Base-by-base conservation (phyloP, 768 basidiomycete genomes). In the Artomyces pyxidatus region DNA sequence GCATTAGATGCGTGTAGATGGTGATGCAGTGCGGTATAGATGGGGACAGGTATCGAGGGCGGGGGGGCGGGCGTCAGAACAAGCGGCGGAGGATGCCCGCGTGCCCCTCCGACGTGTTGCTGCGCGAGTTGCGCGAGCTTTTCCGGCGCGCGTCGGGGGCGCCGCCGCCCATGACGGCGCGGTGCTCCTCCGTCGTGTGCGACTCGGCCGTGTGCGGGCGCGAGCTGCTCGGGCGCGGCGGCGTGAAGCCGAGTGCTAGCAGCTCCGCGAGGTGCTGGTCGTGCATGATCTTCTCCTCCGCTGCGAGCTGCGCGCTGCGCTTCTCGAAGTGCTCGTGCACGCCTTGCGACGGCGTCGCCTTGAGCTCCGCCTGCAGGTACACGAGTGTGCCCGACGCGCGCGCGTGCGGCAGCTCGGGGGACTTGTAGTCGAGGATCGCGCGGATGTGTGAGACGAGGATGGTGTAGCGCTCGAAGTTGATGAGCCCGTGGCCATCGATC, bases 401-500 rank as follows among this genome's bases (percentile, higher is more conserved):
- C 40, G 62, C 61, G 9, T 53, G 55, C 45, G 68, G 67, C 14
- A 70, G 50, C 45, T 66, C 60, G 8, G 71, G 66, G 2, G 68
- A 59, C 37, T 58, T 54, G 54, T 64, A 67, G 28, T 61, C 61
- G 6, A 63, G 45, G 7, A 70, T 53, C 23, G 65, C 64, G 39
- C 61, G 65, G 39, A 74, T 58, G 17, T 64, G 64, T 12, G 67
- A 61, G 47, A 66, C 66, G 41, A 73, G 70, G 29, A 64, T 61
- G 45, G 58, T 40, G 48, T 71, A 74, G 37, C 71, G 68, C 42
- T 62, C 51, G 44, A 71, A 75, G 58, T 75, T 73, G 61, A 76
- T 71, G 41, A 74, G 57, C 1, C 60, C 57, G 14, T 56, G 62
- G 19, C 68, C 65, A 29, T 69, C 64, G 23, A 42, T 21, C 16